Evolutionary conservation across 2,329 filamentous ascomycete species (phyloP).

Genomic region (Calonectria montana): DNA sequence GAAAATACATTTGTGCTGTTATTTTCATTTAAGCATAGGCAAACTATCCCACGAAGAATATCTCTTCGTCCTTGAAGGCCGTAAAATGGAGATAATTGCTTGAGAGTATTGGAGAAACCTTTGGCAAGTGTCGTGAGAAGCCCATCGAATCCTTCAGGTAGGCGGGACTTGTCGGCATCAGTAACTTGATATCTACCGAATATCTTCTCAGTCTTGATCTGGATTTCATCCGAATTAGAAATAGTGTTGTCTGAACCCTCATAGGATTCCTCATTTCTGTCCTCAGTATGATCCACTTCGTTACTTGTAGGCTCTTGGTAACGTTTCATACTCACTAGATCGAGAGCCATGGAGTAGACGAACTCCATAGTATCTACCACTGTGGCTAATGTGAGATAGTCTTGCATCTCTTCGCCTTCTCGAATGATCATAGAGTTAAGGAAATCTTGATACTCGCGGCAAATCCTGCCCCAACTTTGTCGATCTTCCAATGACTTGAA

Average conservation of each 20-base stretch:
- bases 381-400: not conserved
- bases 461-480: not conserved
- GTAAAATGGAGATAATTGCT: not conserved
- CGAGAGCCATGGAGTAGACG: not conserved
- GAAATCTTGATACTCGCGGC: not conserved
- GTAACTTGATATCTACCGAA: too few species aligned
- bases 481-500: not conserved
- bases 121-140: not conserved
- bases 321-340: not conserved
- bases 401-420: not conserved
- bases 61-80: not conserved
- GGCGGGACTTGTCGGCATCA: not conserved
- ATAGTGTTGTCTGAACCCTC: too few species aligned
- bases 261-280: not conserved
- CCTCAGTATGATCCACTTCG: not conserved
- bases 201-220: too few species aligned
- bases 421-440: not conserved
- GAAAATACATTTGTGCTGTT: not conserved
- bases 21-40: not conserved
- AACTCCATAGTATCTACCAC: not conserved
- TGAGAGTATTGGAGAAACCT: not conserved
- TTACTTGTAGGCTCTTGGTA: not conserved
- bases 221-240: too few species aligned
- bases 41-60: not conserved
- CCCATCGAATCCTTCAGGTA: not conserved